Conservation (phyloP, 2,329 filamentous ascomycete genomes). For the Xylaria sp. region DNA sequence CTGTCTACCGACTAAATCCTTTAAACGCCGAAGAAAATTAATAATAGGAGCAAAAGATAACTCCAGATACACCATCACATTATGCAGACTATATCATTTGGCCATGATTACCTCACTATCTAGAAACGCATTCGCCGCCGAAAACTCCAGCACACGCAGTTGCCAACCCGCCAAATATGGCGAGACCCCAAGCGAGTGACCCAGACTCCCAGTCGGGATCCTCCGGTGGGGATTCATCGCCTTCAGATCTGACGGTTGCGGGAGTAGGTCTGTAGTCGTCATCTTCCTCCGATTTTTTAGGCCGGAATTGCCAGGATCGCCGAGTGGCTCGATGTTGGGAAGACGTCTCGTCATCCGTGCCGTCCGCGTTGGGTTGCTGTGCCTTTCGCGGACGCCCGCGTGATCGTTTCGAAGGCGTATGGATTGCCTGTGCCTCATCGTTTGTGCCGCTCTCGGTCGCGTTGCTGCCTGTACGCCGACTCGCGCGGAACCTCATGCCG, state of each 20-base stretch:
- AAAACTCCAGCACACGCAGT: slow-evolving; percentile 52
- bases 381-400: slow-evolving; percentile 34
- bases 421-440: slow-evolving; percentile 19
- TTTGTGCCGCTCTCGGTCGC: slow-evolving; percentile 32
- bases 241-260: slow-evolving; percentile 41
- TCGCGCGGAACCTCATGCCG: slow-evolving; percentile 32
- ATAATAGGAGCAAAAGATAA: neutral
- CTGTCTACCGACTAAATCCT: neutral
- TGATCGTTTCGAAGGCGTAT: slow-evolving; percentile 15
- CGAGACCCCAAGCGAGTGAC: slow-evolving; percentile 54
- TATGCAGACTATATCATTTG: too few relatives aligned
- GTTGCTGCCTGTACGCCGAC: slow-evolving; percentile 32
- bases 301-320: too few relatives aligned
- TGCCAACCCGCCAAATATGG: slow-evolving; percentile 51
- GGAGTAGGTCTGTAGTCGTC: slow-evolving; percentile 47
- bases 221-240: slow-evolving; percentile 48
- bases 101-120: slow-evolving; percentile 34
- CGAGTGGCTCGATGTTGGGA: neutral
- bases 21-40: neutral
- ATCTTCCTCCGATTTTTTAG: slow-evolving; percentile 37
- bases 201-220: slow-evolving; percentile 55
- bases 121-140: slow-evolving; percentile 53
- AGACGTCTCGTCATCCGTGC: neutral
- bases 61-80: neutral
- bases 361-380: slow-evolving; percentile 11